These are phyloP conservation scores for Streptanthus diversifolius DNA, from an alignment of 345 rosid genomes.

Conservation along the genomic window DNA sequence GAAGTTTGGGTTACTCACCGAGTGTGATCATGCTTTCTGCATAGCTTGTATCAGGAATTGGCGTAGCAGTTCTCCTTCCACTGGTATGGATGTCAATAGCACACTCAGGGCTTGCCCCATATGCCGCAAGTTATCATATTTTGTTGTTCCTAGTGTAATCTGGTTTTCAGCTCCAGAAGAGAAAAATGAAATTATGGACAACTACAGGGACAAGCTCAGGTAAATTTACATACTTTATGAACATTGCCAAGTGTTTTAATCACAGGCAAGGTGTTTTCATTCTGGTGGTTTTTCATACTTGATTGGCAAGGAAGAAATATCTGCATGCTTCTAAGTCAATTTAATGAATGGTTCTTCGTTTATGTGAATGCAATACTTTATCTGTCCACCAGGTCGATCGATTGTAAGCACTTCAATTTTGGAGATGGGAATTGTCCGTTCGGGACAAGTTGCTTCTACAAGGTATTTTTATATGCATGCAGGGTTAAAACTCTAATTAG, in stretches of 20 bases:
- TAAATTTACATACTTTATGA: constrained; percentile 23
- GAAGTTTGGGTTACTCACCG: constrained; percentile 86
- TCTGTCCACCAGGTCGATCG: constrained; percentile 55
- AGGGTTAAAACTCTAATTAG: constrained; percentile 2
- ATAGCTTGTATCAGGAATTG: constrained; percentile 82
- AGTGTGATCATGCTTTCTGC: constrained; percentile 98
- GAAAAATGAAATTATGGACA: constrained; percentile 74
- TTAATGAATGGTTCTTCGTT: not conserved
- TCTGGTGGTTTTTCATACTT: not conserved
- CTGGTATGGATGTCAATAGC: constrained; percentile 84
- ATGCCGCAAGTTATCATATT: constrained; percentile 92
- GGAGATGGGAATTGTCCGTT: constrained; percentile 94
- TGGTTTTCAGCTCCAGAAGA: constrained; percentile 89
- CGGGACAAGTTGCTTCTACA: constrained; percentile 96
- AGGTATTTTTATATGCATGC: constrained; percentile 45
- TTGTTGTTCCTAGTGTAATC: constrained; percentile 88
- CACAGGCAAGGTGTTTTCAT: not conserved
- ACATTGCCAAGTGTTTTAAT: not conserved
- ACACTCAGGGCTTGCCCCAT: constrained; percentile 83
- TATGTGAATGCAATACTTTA: constrained; percentile 8
- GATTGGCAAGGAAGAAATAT: not conserved
- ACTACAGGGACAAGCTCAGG: constrained; percentile 85
- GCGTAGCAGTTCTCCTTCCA: constrained; percentile 76
- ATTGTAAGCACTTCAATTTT: constrained; percentile 89
- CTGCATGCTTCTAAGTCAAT: not conserved